Evolutionary conservation across 495 filamentous ascomycete genomes (phyloP).

Genomic region (Talaromyces trachyspermus): DNA sequence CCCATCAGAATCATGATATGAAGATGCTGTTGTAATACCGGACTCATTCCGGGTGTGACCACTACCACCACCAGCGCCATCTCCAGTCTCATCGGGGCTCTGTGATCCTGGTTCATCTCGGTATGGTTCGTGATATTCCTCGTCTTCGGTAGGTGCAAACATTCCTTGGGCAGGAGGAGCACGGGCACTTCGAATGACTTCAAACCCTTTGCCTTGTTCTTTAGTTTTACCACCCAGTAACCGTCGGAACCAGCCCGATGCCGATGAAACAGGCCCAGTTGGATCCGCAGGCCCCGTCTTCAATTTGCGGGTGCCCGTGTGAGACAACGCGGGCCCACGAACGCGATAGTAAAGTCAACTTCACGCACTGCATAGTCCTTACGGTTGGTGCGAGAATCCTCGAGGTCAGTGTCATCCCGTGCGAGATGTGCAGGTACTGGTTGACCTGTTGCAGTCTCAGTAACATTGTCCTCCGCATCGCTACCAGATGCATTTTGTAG

Average conservation of each 20-base stretch:
- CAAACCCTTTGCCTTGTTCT: slow-evolving; percentile 88
- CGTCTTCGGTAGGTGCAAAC: slow-evolving; percentile 23
- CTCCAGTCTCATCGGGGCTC: slow-evolving; percentile 2
- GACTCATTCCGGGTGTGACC: slow-evolving; percentile 24
- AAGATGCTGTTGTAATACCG: slow-evolving; percentile 21
- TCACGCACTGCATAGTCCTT: slow-evolving; percentile 89
- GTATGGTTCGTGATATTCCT: slow-evolving; percentile 51
- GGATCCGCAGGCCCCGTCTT: slow-evolving; percentile 95
- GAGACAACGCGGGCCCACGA: slow-evolving; percentile 79
- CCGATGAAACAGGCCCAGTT: slow-evolving; percentile 78
- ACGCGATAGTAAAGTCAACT: slow-evolving; percentile 94
- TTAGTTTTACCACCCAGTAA: slow-evolving; percentile 77
- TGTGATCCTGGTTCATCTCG: slow-evolving; percentile 46
- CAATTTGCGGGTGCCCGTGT: slow-evolving; percentile 69
- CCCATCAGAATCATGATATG: slow-evolving; percentile 42
- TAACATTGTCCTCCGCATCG: slow-evolving; percentile 30
- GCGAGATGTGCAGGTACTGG: slow-evolving; percentile 45
- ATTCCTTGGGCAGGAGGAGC: slow-evolving; percentile 44
- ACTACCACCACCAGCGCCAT: too few relatives aligned
- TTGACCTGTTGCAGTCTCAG: slow-evolving; percentile 22
- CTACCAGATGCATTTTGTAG: slow-evolving; percentile 34
- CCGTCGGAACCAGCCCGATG: slow-evolving; percentile 78
- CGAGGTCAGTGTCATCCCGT: slow-evolving; percentile 48
- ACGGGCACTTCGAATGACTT: slow-evolving; percentile 83
- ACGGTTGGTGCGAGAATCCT: slow-evolving; percentile 43